Base-by-base conservation (phyloP, 495 filamentous ascomycete species). In the Evernia prunastri region DNA sequence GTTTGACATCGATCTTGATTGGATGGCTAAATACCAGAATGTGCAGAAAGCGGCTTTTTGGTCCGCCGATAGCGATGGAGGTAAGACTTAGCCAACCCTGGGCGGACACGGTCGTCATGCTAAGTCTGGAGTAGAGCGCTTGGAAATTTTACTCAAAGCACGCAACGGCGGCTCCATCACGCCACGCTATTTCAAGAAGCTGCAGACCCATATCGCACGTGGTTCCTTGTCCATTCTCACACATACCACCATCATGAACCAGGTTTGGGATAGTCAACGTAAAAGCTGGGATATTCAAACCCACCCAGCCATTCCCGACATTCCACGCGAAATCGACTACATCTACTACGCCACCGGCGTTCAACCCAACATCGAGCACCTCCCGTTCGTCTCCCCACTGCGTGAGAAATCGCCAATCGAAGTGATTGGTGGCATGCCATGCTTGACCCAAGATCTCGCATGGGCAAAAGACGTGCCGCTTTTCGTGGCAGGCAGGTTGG, bases 11-110 rank as follows among this genome's bases (percentile, higher is more conserved):
- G 79, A 79, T 62, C 75, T 88, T 18, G 76, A 75, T 37, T 88
- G 86, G 86, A 81, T 88, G 71, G 83, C 82, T 33, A 88, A 88
- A 65, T 87, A 82, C 68, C 81, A 81, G n/a, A 87, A 87, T 71
- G 79, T 76, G 69, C 79, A 85, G 63, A 83, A 86, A 64, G 80
- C 86, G 33, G 76, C 77, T 4, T 88, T 87, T 68, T 87, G 84
- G 83, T 81, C 79, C 11, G 80, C 82, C 23, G 82, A 84, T 53
- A 80, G 77, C 9, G 78, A 84, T 54, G 80, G 84, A 66, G 78
- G 78, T 75, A 68, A 64, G 66, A 4, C 45, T 8, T 25, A 29
- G 39, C 20, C 27, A 33, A 40, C 0, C 62, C 31, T 13, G 51
- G 18, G 18, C 27, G 17, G 27, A 53, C 27, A 35, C n/a, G 56